A percentile compares a stretch with the other conserved stretches of the same genome.
phyloP scores from a whole-genome alignment of 177 flowering plant species.

The Vitis hybrid region DNA sequence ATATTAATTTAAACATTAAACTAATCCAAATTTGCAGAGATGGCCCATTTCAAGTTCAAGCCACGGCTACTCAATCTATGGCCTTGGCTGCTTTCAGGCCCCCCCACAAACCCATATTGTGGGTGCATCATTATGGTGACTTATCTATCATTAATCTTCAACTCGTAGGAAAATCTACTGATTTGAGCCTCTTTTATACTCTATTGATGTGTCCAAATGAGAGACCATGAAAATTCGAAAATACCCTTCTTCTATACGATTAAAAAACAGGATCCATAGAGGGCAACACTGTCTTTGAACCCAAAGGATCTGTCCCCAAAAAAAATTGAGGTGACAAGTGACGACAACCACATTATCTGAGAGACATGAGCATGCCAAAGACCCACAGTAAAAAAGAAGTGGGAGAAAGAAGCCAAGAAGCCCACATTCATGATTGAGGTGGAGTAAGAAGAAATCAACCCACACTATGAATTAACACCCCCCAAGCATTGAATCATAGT shows the following conservation, averaged over 20 bases:
- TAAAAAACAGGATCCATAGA: too few species aligned
- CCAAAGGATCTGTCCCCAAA: too few species aligned
- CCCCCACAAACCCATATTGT: background rate
- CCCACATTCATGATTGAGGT: slow-evolving; percentile 35
- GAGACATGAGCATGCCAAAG: too few species aligned
- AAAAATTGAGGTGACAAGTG: background rate
- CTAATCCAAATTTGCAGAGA: background rate
- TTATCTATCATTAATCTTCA: background rate
- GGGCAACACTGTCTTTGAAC: too few species aligned
- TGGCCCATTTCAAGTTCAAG: background rate
- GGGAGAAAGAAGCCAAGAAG: slow-evolving; percentile 2
- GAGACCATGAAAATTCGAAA: background rate
- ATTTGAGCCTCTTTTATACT: background rate
- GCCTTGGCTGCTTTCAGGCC: too few species aligned
- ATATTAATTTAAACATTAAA: too few species aligned
- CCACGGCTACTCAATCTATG: too few species aligned
- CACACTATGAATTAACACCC: background rate
- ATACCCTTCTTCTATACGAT: background rate
- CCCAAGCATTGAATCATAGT: slow-evolving; percentile 25
- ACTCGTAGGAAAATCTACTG: background rate
- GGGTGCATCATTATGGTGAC: background rate
- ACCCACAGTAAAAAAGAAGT: too few species aligned
- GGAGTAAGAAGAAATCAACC: slow-evolving; percentile 35
- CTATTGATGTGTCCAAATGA: background rate
- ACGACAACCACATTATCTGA: background rate